Percentiles rank a stretch among this genome's conserved stretches.
Conservation (phyloP, 106 monocot genomes). For the Iris macrosiphon region DNA sequence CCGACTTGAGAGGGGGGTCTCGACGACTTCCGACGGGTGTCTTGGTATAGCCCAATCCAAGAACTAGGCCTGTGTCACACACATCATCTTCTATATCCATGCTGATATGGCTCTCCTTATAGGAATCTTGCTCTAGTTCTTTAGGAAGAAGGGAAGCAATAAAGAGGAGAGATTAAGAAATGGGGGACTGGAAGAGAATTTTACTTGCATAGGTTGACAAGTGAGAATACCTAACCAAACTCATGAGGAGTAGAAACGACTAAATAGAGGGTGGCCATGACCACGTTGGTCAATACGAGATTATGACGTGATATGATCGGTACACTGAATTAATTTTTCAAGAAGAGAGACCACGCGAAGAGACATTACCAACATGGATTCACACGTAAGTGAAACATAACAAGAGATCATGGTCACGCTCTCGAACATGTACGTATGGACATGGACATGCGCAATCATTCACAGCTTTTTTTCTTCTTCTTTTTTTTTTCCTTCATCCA, state of each 20-base stretch:
- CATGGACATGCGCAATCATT: too few relatives aligned
- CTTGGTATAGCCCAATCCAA: slow-evolving; percentile 8
- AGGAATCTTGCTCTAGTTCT: neutral
- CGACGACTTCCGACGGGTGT: neutral
- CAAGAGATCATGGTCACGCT: neutral
- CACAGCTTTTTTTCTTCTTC: neutral
- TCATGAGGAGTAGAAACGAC: neutral
- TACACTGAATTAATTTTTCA: too few relatives aligned
- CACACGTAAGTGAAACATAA: too few relatives aligned
- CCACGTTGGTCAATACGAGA: neutral
- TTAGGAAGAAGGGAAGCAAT: slow-evolving; percentile 3
- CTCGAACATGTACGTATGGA: too few relatives aligned
- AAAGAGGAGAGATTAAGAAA: neutral
- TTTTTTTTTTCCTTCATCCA: neutral
- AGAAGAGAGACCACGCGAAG: too few relatives aligned
- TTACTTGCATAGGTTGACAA: slow-evolving; percentile 14
- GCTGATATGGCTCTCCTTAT: neutral
- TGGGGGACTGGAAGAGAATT: neutral
- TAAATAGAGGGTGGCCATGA: neutral
- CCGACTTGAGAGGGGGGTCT: neutral
- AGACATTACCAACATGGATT: too few relatives aligned
- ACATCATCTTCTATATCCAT: slow-evolving; percentile 2
- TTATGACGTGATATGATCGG: too few relatives aligned
- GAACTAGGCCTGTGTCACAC: slow-evolving; percentile 16
- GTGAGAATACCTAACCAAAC: neutral